Evolutionary conservation across 768 basidiomycete genomes (phyloP).

Genomic region (Pulveroboletus ravenelii): DNA sequence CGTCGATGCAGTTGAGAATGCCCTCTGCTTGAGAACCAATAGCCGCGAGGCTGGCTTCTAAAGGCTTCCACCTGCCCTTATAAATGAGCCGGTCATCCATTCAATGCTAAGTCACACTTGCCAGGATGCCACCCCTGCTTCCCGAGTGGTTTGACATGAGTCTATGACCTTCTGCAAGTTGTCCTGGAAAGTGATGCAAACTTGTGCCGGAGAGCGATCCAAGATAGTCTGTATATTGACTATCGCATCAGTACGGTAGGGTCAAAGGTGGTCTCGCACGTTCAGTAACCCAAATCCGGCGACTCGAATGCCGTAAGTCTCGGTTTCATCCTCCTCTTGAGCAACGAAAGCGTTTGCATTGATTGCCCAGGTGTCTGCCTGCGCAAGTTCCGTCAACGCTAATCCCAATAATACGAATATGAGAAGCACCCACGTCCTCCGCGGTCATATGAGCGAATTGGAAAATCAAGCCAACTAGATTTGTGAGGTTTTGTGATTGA

Average conservation of each 20-base stretch:
- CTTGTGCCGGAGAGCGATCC: conserved; percentile 48
- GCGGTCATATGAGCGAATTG: conserved; percentile 81
- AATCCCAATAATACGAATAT: not conserved
- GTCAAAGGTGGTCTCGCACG: conserved; percentile 37
- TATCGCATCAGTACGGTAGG: conserved; percentile 1
- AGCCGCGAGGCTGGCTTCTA: conserved; percentile 81
- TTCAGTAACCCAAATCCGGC: conserved; percentile 80
- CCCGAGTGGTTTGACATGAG: conserved; percentile 51
- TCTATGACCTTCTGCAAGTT: conserved; percentile 51
- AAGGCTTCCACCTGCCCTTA: conserved; percentile 75
- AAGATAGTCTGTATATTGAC: conserved; percentile 46
- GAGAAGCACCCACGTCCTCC: conserved; percentile 63
- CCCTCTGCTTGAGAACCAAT: conserved; percentile 78
- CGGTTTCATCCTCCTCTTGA: conserved; percentile 91
- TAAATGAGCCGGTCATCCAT: conserved; percentile 2
- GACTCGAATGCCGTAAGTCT: conserved; percentile 74
- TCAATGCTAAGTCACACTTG: conserved; percentile 25
- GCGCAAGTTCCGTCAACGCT: conserved; percentile 1
- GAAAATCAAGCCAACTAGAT: conserved; percentile 54
- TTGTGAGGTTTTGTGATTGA: conserved; percentile 36
- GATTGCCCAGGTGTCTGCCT: conserved; percentile 90
- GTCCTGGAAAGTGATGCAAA: conserved; percentile 49
- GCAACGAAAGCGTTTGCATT: conserved; percentile 91
- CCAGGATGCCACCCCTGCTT: conserved; percentile 61
- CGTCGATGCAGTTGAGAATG: conserved; percentile 71